phyloP scores from a whole-genome alignment of 2,329 filamentous ascomycete species.

The Calonectria hongkongensis region DNA sequence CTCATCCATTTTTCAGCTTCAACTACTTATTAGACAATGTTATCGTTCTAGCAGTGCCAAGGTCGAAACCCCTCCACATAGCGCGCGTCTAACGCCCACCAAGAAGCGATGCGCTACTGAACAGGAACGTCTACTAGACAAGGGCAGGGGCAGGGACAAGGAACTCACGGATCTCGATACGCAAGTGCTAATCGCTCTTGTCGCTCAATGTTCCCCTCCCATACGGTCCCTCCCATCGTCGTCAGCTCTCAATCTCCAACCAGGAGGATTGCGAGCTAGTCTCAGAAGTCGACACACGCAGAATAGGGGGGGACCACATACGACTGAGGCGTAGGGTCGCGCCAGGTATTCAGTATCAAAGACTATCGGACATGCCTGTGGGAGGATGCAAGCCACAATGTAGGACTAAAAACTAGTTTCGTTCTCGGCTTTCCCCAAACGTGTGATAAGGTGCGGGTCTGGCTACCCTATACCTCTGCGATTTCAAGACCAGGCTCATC shows the following conservation, averaged over 20 bases:
- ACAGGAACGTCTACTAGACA: too few relatives aligned
- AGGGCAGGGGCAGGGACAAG: conserved; percentile 14
- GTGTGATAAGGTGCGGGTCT: neutral
- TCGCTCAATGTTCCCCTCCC: neutral
- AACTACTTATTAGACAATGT: neutral
- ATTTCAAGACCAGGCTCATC: neutral
- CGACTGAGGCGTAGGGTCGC: neutral
- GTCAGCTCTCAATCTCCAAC: conserved; percentile 18
- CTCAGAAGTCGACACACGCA: neutral
- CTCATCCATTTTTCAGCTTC: conserved; percentile 1
- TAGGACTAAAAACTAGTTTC: conserved; percentile 8
- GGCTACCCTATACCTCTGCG: neutral
- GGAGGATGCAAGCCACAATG: conserved; percentile 6
- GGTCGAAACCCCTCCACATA: conserved; percentile 21
- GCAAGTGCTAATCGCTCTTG: conserved; percentile 2
- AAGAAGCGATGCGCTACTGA: conserved; percentile 4
- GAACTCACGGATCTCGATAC: conserved; percentile 23
- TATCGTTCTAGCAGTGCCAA: conserved; percentile 18
- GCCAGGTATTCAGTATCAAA: neutral
- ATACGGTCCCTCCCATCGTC: neutral
- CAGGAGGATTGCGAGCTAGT: conserved; percentile 1
- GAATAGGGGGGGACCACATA: neutral
- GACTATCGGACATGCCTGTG: neutral
- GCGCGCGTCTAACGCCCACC: conserved; percentile 28
- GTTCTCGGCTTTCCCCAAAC: conserved; percentile 10